These are phyloP conservation scores for Umbelopsis vinacea DNA, from an alignment of 192 early-diverging fungal species.

Conservation along the genomic window DNA sequence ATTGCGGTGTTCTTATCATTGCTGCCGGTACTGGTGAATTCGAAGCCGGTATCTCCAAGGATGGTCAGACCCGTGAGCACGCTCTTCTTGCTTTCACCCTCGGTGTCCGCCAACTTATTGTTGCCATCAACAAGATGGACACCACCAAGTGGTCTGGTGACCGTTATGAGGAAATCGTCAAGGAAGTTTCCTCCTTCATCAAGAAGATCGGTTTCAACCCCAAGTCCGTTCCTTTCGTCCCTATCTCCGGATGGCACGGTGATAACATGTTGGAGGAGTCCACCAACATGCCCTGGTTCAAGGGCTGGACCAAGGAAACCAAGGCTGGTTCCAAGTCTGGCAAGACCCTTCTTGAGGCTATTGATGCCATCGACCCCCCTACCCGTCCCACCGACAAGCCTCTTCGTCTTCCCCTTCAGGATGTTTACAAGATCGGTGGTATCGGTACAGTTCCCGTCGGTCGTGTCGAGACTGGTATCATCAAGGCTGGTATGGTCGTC, in stretches of 20 bases:
- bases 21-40: constrained; percentile 86
- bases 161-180: constrained; percentile 95
- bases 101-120: constrained; percentile 98
- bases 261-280: constrained; percentile 98
- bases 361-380: constrained; percentile 94
- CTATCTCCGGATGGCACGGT: constrained; percentile 98
- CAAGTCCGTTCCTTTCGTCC: constrained; percentile 90
- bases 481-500: no score
- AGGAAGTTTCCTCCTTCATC: constrained; percentile 94
- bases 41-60: constrained; percentile 96
- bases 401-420: constrained; percentile 96
- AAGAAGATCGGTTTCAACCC: constrained; percentile 98
- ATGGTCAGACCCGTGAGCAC: constrained; percentile 99
- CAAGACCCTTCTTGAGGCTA: constrained; percentile 92
- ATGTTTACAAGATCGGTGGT: constrained; percentile 99
- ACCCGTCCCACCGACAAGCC: constrained; percentile 89
- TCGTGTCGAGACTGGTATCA: no score
- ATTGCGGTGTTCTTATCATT: constrained; percentile 97
- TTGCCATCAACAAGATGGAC: constrained; percentile 99
- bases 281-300: constrained; percentile 95
- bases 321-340: constrained; percentile 69
- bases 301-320: constrained; percentile 94
- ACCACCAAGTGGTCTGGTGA: constrained; percentile 93
- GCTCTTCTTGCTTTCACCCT: constrained; percentile 97
- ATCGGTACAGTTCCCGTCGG: constrained; percentile 96